These are phyloP conservation scores for Pseudozyma hubeiensis DNA, from an alignment of 1,284 basidiomycete genomes.

Conservation along the genomic window DNA sequence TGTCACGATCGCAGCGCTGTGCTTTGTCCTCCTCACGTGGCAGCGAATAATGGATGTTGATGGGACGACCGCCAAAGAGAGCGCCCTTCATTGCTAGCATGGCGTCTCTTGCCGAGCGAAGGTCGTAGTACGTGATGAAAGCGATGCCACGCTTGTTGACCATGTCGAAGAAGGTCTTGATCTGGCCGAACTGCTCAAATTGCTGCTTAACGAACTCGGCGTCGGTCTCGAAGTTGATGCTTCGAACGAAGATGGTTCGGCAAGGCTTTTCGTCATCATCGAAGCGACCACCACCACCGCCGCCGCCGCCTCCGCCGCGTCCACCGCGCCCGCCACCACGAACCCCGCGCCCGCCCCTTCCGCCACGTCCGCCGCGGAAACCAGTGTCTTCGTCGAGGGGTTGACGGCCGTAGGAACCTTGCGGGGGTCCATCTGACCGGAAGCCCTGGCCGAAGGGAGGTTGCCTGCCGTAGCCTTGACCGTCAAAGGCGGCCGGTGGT, in stretches of 20 bases:
- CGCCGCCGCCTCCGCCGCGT: conserved; percentile 23
- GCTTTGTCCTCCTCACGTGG: conserved; percentile 84
- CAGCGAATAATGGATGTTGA: conserved; percentile 96
- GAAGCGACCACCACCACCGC: conserved; percentile 26
- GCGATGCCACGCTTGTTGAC: conserved; percentile 94
- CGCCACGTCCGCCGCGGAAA: conserved; percentile 32
- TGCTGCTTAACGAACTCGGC: conserved; percentile 73
- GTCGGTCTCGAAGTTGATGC: conserved; percentile 71
- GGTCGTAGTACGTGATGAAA: conserved; percentile 93
- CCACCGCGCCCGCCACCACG: conserved; percentile 30
- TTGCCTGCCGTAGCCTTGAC: conserved; percentile 16
- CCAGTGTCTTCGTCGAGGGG: conserved; percentile 14
- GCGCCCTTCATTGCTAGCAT: conserved; percentile 76
- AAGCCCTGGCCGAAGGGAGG: conserved; percentile 21
- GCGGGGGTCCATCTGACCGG: conserved; percentile 15
- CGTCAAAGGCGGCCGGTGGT: conserved; percentile 16
- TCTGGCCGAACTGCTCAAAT: conserved; percentile 92
- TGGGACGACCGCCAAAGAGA: conserved; percentile 72
- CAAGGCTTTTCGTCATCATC: conserved; percentile 83
- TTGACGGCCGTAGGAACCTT: conserved; percentile 24
- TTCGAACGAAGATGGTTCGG: conserved; percentile 93
- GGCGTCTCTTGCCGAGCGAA: conserved; percentile 89
- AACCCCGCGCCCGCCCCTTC: conserved; percentile 18
- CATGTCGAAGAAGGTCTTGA: conserved; percentile 96
- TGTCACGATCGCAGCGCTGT: conserved; percentile 81